Conservation (phyloP, 192 early-diverging fungal species). For the Coemansia aciculifera region DNA sequence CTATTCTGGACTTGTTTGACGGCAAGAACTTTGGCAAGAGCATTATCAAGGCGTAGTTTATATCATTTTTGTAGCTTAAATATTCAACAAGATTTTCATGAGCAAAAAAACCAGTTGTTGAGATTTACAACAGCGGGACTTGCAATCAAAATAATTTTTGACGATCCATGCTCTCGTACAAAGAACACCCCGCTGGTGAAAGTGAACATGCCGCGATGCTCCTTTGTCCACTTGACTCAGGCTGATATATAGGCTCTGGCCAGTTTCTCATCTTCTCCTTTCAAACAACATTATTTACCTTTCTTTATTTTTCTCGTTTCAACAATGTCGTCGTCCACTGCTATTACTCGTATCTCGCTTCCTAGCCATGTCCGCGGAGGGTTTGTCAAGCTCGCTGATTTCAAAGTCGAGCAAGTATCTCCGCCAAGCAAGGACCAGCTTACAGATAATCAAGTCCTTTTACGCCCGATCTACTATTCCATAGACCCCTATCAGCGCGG, state of each 20-base stretch:
- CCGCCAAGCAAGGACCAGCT: conserved; percentile 29
- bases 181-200: background rate
- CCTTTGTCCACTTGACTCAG: background rate
- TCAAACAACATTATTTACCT: background rate
- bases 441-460: conserved; percentile 30
- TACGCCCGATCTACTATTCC: conserved; percentile 68
- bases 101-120: background rate
- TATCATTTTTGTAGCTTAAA: background rate
- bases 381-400: conserved; percentile 21
- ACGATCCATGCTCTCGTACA: conserved; percentile 2
- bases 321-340: background rate
- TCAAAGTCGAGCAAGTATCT: conserved; percentile 10
- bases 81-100: background rate
- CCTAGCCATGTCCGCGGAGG: conserved; percentile 7
- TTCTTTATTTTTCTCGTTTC: background rate
- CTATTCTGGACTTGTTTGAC: conserved; percentile 62
- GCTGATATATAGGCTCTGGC: background rate
- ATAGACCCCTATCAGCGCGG: conserved; percentile 75
- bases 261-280: background rate
- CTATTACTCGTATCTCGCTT: background rate
- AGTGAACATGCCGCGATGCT: background rate
- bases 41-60: conserved; percentile 17
- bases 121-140: background rate
- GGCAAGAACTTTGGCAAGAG: conserved; percentile 75
- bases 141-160: background rate